Percentiles rank a stretch among this genome's conserved stretches.
Evolutionary conservation across 1,139 yeast species (phyloP).

Genomic region (Diutina catenulata): DNA sequence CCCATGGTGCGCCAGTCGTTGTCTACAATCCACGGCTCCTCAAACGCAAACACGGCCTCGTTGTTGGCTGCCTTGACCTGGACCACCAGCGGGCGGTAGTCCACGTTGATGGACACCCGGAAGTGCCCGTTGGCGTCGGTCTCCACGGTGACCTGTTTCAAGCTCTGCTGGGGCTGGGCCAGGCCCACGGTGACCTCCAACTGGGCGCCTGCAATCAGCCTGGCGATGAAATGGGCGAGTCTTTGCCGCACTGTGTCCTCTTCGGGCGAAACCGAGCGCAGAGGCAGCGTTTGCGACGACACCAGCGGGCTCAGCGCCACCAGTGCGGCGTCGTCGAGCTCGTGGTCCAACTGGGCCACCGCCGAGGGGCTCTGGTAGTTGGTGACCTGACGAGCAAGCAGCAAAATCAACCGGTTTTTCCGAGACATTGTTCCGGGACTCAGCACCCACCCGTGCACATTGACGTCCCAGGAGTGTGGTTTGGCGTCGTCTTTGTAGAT

Average conservation of each 20-base stretch:
- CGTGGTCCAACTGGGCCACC: background rate
- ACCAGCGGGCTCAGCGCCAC: background rate
- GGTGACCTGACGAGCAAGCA: slow-evolving; percentile 62
- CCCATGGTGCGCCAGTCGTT: slow-evolving; percentile 37
- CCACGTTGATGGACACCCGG: slow-evolving; percentile 32
- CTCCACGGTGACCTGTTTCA: slow-evolving; percentile 16
- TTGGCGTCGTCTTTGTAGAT: slow-evolving; percentile 12
- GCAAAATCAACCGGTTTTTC: slow-evolving; percentile 54
- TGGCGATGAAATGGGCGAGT: slow-evolving; percentile 47
- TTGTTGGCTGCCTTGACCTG: slow-evolving; percentile 29
- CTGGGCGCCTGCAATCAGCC: slow-evolving; percentile 43
- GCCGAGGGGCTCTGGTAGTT: slow-evolving; percentile 18
- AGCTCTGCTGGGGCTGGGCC: slow-evolving; percentile 6
- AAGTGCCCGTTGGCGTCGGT: slow-evolving; percentile 58
- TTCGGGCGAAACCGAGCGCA: slow-evolving; percentile 4
- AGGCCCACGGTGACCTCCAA: slow-evolving; percentile 43
- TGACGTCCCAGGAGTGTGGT: slow-evolving; percentile 31
- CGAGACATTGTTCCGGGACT: slow-evolving; percentile 63
- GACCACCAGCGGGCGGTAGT: slow-evolving; percentile 43
- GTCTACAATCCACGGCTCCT: slow-evolving; percentile 20
- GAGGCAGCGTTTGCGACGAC: background rate
- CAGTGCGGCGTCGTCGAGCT: background rate
- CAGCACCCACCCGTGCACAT: slow-evolving; percentile 63
- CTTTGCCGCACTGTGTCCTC: slow-evolving; percentile 41
- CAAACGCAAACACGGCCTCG: slow-evolving; percentile 34